Evolutionary conservation across 495 filamentous ascomycete species (phyloP), one percentile per base, ranked within the genome.

Genomic region (Talaromyces stipitatus): DNA sequence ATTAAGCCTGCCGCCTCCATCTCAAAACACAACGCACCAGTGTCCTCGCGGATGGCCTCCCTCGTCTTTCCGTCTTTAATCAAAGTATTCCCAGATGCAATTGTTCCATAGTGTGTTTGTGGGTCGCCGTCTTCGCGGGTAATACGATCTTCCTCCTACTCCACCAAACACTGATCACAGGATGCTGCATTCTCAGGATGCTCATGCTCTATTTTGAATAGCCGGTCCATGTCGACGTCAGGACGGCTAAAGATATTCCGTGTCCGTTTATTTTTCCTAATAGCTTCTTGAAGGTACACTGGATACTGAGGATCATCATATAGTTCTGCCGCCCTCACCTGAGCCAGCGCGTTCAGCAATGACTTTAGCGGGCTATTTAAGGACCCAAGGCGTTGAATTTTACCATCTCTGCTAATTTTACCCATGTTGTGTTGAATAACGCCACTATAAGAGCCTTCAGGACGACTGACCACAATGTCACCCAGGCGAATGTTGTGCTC

Each of bases 351-450:
- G n/a, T n/a, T n/a, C n/a, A n/a, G n/a, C n/a, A n/a, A n/a, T 52
- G 62, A 26, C 8, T 41, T 38, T 14, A 68, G 70, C 28, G 71
- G 72, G 30, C 65, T 61, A 51, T 72, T 68, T 8, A 76, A 46
- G 1, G 58, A 54, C 1, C 71, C 67, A 26, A 67, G 77, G 9
- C 60, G 66, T 47, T 59, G 36, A 54, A 74, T 71, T 10, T 57
- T n/a, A 7, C 64, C 64, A 9, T 58, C 62, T 3, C 50, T 33
- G 12, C 59, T 4, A 7, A 62, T 60, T 45, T 77, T 78, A 3
- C 73, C 76, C 54, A 66, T 66, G 43, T 74, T 66, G 57, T 69
- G 71, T 52, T 72, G 69, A 3, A 74, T 45, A 1, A 67, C 68
- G 0, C 68, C 69, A 16, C 65, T 58, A 23, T 52, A 60, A 11